Conservation (phyloP, 1,284 basidiomycete species). For the Bjerkandera adusta region DNA sequence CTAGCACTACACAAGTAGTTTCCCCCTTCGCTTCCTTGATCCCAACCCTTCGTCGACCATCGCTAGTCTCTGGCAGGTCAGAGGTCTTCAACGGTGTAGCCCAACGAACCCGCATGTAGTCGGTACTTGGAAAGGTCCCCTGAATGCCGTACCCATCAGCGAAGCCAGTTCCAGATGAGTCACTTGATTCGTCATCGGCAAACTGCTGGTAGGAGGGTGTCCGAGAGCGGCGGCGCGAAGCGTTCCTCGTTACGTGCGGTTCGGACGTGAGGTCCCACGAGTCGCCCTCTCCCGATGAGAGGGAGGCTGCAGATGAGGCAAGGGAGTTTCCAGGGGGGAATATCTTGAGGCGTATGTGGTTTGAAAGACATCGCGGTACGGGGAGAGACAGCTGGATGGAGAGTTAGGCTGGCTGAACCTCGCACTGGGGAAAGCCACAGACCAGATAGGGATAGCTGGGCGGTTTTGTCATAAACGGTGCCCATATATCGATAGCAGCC, state of each 20-base stretch:
- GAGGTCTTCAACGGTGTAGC: slow-evolving; percentile 59
- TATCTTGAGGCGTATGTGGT: slow-evolving; percentile 69
- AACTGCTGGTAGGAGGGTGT: slow-evolving; percentile 61
- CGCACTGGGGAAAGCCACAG: slow-evolving; percentile 26
- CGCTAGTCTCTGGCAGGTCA: slow-evolving; percentile 42
- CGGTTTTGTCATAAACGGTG: slow-evolving; percentile 65
- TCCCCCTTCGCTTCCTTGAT: slow-evolving; percentile 64
- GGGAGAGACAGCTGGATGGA: slow-evolving; percentile 63
- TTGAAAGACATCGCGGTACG: slow-evolving; percentile 72
- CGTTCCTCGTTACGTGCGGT: slow-evolving; percentile 60
- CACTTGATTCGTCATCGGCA: slow-evolving; percentile 80
- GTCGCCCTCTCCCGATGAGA: slow-evolving; percentile 73
- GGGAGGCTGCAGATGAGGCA: slow-evolving; percentile 65
- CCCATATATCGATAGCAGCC: slow-evolving; percentile 72
- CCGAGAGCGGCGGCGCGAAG: slow-evolving; percentile 46
- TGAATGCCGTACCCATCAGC: slow-evolving; percentile 65
- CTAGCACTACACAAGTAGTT: slow-evolving; percentile 58
- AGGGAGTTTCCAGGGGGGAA: slow-evolving; percentile 52
- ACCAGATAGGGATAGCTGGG: slow-evolving; percentile 72
- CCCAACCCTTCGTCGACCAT: slow-evolving; percentile 62
- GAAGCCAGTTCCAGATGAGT: slow-evolving; percentile 58
- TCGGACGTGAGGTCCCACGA: slow-evolving; percentile 77
- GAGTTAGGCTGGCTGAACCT: neutral
- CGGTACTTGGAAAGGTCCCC: slow-evolving; percentile 75
- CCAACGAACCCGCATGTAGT: slow-evolving; percentile 74